A percentile compares a stretch with the other conserved stretches of the same genome.
Evolutionary conservation across 169 alveolate genomes (phyloP).

Genomic region (Plasmodium sp.): DNA sequence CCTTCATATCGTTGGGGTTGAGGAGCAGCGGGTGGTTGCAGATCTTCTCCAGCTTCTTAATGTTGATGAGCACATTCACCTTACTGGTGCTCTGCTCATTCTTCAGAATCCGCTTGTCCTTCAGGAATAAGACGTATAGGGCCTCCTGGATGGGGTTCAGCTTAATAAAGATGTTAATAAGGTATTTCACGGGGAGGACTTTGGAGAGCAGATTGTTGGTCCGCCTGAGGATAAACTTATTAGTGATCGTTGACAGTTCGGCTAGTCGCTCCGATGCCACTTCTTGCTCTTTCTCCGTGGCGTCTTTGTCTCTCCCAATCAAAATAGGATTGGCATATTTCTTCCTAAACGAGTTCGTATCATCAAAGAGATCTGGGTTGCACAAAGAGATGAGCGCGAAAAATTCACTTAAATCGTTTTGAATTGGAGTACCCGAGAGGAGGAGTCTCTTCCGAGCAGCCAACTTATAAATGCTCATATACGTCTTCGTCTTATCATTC

Average conservation of each 20-base stretch:
- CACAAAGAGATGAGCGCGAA: conserved; percentile 90
- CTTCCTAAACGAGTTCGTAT: conserved; percentile 82
- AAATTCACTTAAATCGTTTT: conserved; percentile 92
- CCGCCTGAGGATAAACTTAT: conserved; percentile 91
- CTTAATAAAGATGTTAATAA: conserved; percentile 89
- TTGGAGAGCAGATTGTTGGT: conserved; percentile 91
- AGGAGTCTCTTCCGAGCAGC: conserved; percentile 92
- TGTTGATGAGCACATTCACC: conserved; percentile 51
- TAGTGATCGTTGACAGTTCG: conserved; percentile 91
- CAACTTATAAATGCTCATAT: conserved; percentile 89
- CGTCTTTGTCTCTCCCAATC: conserved; percentile 92
- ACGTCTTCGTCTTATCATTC: conserved; percentile 93
- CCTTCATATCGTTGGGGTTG: conserved; percentile 35
- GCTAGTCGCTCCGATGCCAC: conserved; percentile 89
- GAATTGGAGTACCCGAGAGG: conserved; percentile 93
- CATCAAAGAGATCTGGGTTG: conserved; percentile 92
- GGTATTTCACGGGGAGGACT: conserved; percentile 91
- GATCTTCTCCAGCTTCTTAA: conserved; percentile 47
- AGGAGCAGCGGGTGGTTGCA: conserved; percentile 30
- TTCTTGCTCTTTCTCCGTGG: conserved; percentile 89
- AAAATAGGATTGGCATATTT: conserved; percentile 89
- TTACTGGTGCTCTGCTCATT: conserved; percentile 11
- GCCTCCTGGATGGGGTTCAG: conserved; percentile 88
- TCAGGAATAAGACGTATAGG: conserved; percentile 83
- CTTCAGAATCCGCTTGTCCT: conserved; percentile 38